Base-by-base conservation (phyloP, 2,329 filamentous ascomycete species). In the Geoglossum cookeanum region DNA sequence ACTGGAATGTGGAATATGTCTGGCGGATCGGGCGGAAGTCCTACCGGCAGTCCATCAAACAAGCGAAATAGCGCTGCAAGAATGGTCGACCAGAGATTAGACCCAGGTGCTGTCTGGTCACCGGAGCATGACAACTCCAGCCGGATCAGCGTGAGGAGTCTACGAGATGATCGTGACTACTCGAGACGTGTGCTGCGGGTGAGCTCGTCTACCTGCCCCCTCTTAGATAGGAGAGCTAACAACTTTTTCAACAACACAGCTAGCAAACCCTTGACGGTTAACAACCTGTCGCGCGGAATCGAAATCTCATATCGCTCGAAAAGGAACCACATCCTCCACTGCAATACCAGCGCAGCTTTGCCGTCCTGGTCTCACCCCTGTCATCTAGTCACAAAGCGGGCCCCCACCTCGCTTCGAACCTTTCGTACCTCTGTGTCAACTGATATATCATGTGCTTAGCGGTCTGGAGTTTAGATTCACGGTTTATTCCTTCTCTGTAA, bases 151-250 rank as follows among this genome's bases (percentile, higher is more conserved):
- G 35, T 58, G 9, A 35, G 37, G n/a, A 58, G 57, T 58, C 44
- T 58, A 8, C 57, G 42, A 48, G 57, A 58, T 9, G 57, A 58
- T 37, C 57, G 53, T 11, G 57, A 58, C 33, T 58, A 58, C 39
- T 58, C 57, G 13, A 32, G 57, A 42, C 57, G 53, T 17, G 57
- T 58, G n/a, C 44, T 58, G 30, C 35, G 45, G 17, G 57, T 58
- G 44, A 58, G 57, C 58, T 51, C 3, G 11, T 54, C 30, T 22
- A 42, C 5, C 30, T 15, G 15, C 15, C 42, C 15, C 8, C 44
- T 49, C 17, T 27, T 6, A 17, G 11, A 22, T 52, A 15, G 17
- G 11, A 32, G 47, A 8, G 54, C 54, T 48, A 4, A 48, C n/a
- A 30, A 17, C 17, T n/a, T n/a, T 11, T 29, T 33, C 52, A 15